Percentiles rank a stretch among this genome's conserved stretches.
Evolutionary conservation across 192 early-diverging fungal species (phyloP).

Genomic region (Linnemannia schmuckeri): DNA sequence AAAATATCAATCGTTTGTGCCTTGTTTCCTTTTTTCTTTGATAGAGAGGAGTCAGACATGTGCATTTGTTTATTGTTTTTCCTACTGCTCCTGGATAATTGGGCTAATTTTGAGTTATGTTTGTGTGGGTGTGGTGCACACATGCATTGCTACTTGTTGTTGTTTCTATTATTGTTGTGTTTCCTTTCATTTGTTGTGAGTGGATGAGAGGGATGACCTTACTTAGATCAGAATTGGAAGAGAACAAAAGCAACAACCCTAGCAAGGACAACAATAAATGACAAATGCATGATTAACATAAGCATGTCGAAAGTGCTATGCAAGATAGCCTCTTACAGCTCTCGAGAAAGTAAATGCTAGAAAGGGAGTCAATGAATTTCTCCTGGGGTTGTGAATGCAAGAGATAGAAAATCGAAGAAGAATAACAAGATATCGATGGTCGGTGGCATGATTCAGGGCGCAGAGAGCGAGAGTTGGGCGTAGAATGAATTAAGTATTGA

Average conservation of each 20-base stretch:
- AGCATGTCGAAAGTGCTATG: neutral
- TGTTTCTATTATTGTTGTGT: neutral
- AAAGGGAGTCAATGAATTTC: neutral
- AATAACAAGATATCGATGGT: neutral
- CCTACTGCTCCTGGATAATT: neutral
- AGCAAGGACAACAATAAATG: neutral
- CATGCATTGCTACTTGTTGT: neutral
- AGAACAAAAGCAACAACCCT: too few relatives aligned
- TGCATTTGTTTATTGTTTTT: neutral
- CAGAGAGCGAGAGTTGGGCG: neutral
- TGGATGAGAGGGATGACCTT: neutral
- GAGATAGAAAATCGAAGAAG: neutral
- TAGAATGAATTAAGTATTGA: neutral
- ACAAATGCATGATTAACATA: neutral
- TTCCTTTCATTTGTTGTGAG: neutral
- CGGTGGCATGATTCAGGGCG: neutral
- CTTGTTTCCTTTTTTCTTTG: neutral
- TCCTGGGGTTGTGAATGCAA: neutral
- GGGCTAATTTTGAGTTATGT: neutral
- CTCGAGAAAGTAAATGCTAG: neutral
- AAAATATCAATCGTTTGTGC: neutral
- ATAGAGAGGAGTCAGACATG: neutral
- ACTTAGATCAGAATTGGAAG: too few relatives aligned
- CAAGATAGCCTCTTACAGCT: neutral
- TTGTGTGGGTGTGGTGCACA: neutral